Base-by-base conservation (phyloP, 1,139 yeast species). In the Hanseniaspora gamundiae region DNA sequence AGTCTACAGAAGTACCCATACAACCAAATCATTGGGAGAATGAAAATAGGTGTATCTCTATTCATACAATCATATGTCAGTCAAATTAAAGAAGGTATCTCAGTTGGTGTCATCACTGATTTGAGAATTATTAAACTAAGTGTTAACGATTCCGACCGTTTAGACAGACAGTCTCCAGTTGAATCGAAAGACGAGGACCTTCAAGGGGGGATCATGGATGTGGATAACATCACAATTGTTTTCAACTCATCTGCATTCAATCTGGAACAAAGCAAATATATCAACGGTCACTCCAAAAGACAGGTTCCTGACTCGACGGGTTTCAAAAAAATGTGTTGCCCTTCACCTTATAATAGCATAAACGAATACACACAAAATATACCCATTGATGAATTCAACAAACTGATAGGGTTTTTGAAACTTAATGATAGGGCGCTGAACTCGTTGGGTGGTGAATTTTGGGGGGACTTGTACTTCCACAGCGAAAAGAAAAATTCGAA, bases 31-130 rank as follows among this genome's bases (percentile, higher is more conserved):
- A 58, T 78, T 45, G 69, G 68, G 51, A 78, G 77, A 54, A 66
- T 74, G 48, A 65, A 74, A 44, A 65, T 77, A 43, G 76, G 78
- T 38, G 59, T 78, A 29, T 74, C 75, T 27, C 59, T 78, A 38
- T 78, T 77, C 50, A 67, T 74, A 22, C 81, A 48, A 48, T 20
- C 38, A 4, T 35, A 17, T 35, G 10, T 21, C 10, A 20, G 14
- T 11, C 38, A 17, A 19, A 17, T 35, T 7, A 16, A 35, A 17
- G 14, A 17, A 7, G 38, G 26, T 7, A 20, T 35, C 20, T 13
- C 17, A 11, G 14, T 26, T 16, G 24, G 38, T n/a, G n/a, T n/a
- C n/a, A 30, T 30, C 35, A 30, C 35, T 4, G 35, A 30, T 16
- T 11, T 30, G 9, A 30, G 19, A 9, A n/a, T 30, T 30, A 19